Percentiles rank a stretch among this genome's conserved stretches.
These are phyloP conservation scores for Tillandsia fasciculata DNA, from an alignment of 176 grass and related monocot species.

Conservation along the genomic window DNA sequence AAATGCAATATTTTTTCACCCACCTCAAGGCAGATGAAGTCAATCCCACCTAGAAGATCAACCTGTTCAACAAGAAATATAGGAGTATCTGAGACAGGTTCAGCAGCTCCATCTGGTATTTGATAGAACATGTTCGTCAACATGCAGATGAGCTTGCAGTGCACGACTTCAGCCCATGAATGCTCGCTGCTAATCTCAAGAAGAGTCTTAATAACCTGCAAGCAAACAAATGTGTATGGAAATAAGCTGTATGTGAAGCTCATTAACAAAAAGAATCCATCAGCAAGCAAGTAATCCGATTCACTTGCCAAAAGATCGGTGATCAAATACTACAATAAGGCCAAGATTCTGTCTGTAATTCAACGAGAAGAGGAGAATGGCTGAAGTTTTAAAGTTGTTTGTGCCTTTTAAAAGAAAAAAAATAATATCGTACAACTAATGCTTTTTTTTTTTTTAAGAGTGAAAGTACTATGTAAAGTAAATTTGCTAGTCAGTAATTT, in stretches of 20 bases:
- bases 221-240: not conserved
- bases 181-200: constrained; percentile 82
- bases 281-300: not conserved
- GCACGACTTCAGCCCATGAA: constrained; percentile 90
- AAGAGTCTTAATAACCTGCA: constrained; percentile 81
- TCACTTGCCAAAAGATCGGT: not conserved
- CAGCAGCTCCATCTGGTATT: constrained; percentile 46
- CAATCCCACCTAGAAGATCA: constrained; percentile 83
- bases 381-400: too few species aligned
- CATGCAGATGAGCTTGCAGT: constrained; percentile 92
- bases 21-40: constrained; percentile 95
- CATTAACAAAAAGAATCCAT: not conserved
- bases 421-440: too few species aligned
- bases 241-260: not conserved
- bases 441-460: too few species aligned
- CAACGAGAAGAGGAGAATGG: too few species aligned
- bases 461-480: too few species aligned
- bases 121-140: constrained; percentile 88
- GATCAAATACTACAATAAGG: too few species aligned
- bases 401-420: too few species aligned
- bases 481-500: too few species aligned
- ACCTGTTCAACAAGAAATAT: constrained; percentile 49
- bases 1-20: too few species aligned
- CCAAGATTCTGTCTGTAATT: too few species aligned
- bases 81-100: constrained; percentile 38